phyloP scores from a whole-genome alignment of 306 rosid genomes.

The Cicer judaicum region DNA sequence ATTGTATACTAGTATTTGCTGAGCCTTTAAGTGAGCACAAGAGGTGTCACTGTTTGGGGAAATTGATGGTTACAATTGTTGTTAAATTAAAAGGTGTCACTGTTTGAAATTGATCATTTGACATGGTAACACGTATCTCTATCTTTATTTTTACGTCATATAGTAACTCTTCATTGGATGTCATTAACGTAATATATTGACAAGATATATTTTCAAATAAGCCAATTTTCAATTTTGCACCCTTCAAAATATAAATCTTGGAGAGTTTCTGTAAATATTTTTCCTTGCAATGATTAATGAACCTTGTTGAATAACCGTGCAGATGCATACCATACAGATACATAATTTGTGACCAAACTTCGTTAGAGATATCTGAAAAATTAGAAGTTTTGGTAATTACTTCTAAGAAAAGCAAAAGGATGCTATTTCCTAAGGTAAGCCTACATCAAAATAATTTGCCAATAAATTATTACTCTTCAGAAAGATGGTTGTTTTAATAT shows the following conservation, averaged over 20 bases:
- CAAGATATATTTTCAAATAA: no score
- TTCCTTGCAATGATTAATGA: slow-evolving; percentile 28
- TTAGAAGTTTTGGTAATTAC: slow-evolving; percentile 80
- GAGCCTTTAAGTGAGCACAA: background rate
- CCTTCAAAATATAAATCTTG: no score
- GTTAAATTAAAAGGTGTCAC: no score
- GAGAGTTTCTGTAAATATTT: no score
- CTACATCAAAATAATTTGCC: background rate
- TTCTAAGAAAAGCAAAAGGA: slow-evolving; percentile 80
- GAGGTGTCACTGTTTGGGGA: background rate
- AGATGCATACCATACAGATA: slow-evolving; percentile 91
- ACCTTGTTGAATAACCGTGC: slow-evolving; percentile 24
- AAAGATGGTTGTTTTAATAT: background rate
- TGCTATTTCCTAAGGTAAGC: slow-evolving; percentile 85
- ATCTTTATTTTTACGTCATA: no score
- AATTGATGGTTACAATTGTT: background rate
- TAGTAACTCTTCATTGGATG: no score
- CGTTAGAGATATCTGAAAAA: slow-evolving; percentile 46
- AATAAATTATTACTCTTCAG: background rate
- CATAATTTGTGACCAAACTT: slow-evolving; percentile 44
- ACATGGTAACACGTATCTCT: no score
- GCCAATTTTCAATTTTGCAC: background rate
- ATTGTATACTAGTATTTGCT: no score
- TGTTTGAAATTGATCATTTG: no score
- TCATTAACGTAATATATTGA: no score